Evolutionary conservation across 1,284 basidiomycete species (phyloP), one percentile per base, ranked within the genome.

Genomic region (Ceraceosorus bombacis): DNA sequence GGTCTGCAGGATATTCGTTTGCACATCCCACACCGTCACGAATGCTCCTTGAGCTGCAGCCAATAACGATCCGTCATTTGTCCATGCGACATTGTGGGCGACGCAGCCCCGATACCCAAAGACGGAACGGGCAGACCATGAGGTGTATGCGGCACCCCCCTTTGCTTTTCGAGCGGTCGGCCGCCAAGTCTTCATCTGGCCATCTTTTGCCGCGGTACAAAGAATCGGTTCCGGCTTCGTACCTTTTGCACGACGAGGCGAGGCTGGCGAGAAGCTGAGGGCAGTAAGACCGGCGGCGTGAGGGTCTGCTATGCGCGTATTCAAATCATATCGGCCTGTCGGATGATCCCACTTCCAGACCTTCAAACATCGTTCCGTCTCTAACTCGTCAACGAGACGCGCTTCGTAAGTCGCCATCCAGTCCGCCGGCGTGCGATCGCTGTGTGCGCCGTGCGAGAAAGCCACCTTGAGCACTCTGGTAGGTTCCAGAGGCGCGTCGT

Each of bases 331-430:
- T 53, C 65, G 68, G 48, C 69, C 63, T 27, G 57, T 59, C 27
- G 67, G 79, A 74, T 78, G 69, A 15, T 87, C 84, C 89, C 91
- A 94, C 61, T 80, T 81, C 94, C 94, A 98, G 50, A 96, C 80
- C 80, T 97, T 97, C 68, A 98, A 82, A 71, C 88, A 87, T 27
- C 87, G 82, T 71, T 93, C 89, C 8, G 68, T 86, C 27, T 27
- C 27, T 37, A 87, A 82, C 71, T 92, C 89, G 6, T 58, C 81
- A 62, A 85, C 83, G 0, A 40, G 39, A 60, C 90, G 83, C 41
- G 80, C 80, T 78, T 98, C 94, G 46, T 92, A 79, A 0, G 94
- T 95, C 1, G 91, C 91, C 86, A 99, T 86, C 93, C 94, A 97
- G 55, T 85, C 82, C n/a, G 86, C 41, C 1, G n/a, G 50, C 5